Evolutionary conservation across 192 early-diverging fungal genomes (phyloP), one percentile per base, ranked within the genome.

Genomic region (Tieghemiomyces parasiticus): DNA sequence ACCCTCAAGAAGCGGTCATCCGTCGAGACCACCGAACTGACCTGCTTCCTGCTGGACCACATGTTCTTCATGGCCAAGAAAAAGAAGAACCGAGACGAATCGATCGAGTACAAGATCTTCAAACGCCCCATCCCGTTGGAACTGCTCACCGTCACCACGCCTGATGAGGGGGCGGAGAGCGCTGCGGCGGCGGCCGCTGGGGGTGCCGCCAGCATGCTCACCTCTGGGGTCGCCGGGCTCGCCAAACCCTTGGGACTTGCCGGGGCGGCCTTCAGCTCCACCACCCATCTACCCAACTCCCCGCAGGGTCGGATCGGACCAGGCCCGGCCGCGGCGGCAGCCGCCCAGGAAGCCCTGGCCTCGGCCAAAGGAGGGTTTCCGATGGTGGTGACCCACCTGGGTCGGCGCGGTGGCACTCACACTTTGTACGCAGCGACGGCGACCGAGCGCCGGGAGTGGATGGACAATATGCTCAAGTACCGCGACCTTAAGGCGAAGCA

Each of bases 21-120:
- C 49, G 69, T 71, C 30, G 83, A 83, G 52, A 80, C 80, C n/a
- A 69, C 81, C 1, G 85, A 86, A 33, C 62, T 93, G 28, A 74
- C 78, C 46, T 79, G 95, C 26, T 86, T 88, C 63, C 64, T 96
- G 45, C 82, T 98, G 35, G 95, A 98, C 66, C 87, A 96, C 72
- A 79, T 81, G 61, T 63, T 91, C n/a, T 67, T 91, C 30, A 74
- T 89, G 64, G 80, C 83, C 59, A 87, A 83, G 61, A 68, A 71
- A 56, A 90, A 84, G 66, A 71, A 68, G 13, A 73, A 78, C 35
- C 69, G 75, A 59, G 71, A 78, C 38, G 82, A 81, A 42, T 81
- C 32, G 25, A 32, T 70, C 30, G 65, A 71, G 46, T 76, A 73
- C 65, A 66, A 66, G 20, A 71, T 65, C 20, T 74, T 67, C 62